Evolutionary conservation across 495 filamentous ascomycete genomes (phyloP).

Genomic region (Podospora australis): DNA sequence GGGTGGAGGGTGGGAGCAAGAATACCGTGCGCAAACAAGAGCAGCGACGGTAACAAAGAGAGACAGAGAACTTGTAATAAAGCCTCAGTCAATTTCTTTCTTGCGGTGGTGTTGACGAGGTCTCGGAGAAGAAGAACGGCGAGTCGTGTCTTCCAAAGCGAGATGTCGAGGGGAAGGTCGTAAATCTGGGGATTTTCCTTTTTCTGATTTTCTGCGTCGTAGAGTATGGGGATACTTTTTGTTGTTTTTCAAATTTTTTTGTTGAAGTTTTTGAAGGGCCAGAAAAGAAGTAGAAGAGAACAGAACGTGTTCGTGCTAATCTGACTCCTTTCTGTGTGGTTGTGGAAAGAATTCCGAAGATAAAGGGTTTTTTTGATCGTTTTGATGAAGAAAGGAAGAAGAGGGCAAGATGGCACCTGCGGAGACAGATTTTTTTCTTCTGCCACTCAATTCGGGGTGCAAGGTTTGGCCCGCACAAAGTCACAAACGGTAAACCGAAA

Average conservation of each 20-base stretch:
- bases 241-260: constrained; percentile 45
- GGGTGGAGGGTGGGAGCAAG: no score
- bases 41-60: no score
- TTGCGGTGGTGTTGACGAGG: constrained; percentile 10
- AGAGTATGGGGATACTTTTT: constrained; percentile 37
- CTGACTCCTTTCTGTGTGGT: constrained; percentile 27
- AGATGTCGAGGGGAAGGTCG: constrained; percentile 1
- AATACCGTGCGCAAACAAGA: no score
- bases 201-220: constrained; percentile 18
- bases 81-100: constrained; percentile 7
- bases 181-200: constrained; percentile 16
- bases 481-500: constrained; percentile 6
- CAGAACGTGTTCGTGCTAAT: constrained; percentile 26
- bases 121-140: constrained; percentile 11
- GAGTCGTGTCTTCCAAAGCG: constrained; percentile 15
- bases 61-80: not conserved
- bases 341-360: constrained; percentile 23
- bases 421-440: constrained; percentile 29
- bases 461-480: constrained; percentile 4
- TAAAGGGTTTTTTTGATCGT: constrained; percentile 24
- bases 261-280: constrained; percentile 28
- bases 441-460: constrained; percentile 2
- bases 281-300: constrained; percentile 30
- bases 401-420: constrained; percentile 22
- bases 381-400: constrained; percentile 22